phyloP scores from a whole-genome alignment of 179 eudicot species.

The Vitellaria paradoxa region DNA sequence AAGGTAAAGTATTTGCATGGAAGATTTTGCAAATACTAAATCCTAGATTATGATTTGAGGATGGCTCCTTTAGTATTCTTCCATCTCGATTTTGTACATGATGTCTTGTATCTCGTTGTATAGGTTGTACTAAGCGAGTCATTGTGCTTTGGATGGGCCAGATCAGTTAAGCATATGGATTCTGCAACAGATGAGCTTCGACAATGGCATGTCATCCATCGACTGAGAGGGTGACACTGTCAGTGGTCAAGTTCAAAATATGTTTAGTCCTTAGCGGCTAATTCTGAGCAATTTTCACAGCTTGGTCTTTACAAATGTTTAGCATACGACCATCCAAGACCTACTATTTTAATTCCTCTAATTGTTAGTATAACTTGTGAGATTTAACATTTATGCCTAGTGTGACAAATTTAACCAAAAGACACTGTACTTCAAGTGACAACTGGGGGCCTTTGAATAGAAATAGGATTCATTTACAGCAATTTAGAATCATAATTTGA shows the following conservation, averaged over 20 bases:
- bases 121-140: slow-evolving; percentile 75
- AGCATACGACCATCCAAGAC: slow-evolving; percentile 94
- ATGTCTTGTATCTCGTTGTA: slow-evolving; percentile 90
- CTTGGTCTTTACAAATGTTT: slow-evolving; percentile 78
- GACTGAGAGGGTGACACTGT: slow-evolving; percentile 77
- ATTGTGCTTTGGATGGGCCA: slow-evolving; percentile 59
- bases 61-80: slow-evolving; percentile 93
- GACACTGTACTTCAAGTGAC: neutral
- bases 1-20: neutral
- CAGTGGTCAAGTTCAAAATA: slow-evolving; percentile 60
- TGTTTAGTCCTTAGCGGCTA: slow-evolving; percentile 52
- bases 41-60: no score
- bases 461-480: neutral
- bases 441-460: neutral
- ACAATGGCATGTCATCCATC: slow-evolving; percentile 85
- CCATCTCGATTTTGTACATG: slow-evolving; percentile 59
- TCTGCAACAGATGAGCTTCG: no score
- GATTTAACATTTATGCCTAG: neutral
- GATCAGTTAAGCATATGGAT: slow-evolving; percentile 66
- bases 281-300: slow-evolving; percentile 69
- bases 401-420: neutral
- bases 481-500: neutral
- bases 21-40: neutral
- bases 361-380: neutral
- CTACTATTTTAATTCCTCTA: slow-evolving; percentile 29